Percentiles rank a stretch among this genome's conserved stretches.
phyloP scores from a whole-genome alignment of 2,329 filamentous ascomycete genomes.

The Fusarium anthophilum region DNA sequence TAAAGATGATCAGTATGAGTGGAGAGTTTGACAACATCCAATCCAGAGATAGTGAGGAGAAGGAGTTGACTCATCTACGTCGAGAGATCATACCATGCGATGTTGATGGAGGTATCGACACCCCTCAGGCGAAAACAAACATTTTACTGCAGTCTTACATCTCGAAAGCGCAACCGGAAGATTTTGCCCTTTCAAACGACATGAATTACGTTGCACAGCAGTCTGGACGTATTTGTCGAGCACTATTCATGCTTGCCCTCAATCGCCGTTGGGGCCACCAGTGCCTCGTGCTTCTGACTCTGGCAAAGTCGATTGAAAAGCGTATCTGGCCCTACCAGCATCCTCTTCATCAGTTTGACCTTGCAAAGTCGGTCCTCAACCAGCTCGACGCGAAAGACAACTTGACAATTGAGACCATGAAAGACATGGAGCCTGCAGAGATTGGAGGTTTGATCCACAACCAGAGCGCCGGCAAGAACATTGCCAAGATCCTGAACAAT shows the following conservation, averaged over 20 bases:
- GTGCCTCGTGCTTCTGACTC: slow-evolving; percentile 86
- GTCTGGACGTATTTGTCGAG: slow-evolving; percentile 90
- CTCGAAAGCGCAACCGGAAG: slow-evolving; percentile 84
- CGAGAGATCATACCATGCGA: slow-evolving; percentile 79
- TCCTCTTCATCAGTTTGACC: slow-evolving; percentile 92
- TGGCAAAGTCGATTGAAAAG: slow-evolving; percentile 98
- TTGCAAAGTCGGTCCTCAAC: slow-evolving; percentile 83
- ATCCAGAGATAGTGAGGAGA: slow-evolving; percentile 86
- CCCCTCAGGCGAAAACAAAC: slow-evolving; percentile 91
- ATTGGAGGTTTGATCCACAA: slow-evolving; percentile 94
- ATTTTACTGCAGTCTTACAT: slow-evolving; percentile 95
- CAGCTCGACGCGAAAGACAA: slow-evolving; percentile 85
- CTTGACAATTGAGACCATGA: slow-evolving; percentile 80
- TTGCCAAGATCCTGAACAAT: slow-evolving; percentile 83
- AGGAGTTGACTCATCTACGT: slow-evolving; percentile 81
- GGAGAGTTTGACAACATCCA: slow-evolving; percentile 98
- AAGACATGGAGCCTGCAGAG: slow-evolving; percentile 92
- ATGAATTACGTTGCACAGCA: slow-evolving; percentile 96
- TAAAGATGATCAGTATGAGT: slow-evolving; percentile 97
- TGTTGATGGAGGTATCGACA: slow-evolving; percentile 75
- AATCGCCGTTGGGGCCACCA: slow-evolving; percentile 97
- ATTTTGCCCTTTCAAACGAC: slow-evolving; percentile 93
- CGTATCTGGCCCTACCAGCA: slow-evolving; percentile 95
- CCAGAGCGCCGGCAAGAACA: slow-evolving; percentile 82
- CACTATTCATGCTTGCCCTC: slow-evolving; percentile 96